phyloP scores from a whole-genome alignment of 2,329 filamentous ascomycete species.

The Zalaria obscura region DNA sequence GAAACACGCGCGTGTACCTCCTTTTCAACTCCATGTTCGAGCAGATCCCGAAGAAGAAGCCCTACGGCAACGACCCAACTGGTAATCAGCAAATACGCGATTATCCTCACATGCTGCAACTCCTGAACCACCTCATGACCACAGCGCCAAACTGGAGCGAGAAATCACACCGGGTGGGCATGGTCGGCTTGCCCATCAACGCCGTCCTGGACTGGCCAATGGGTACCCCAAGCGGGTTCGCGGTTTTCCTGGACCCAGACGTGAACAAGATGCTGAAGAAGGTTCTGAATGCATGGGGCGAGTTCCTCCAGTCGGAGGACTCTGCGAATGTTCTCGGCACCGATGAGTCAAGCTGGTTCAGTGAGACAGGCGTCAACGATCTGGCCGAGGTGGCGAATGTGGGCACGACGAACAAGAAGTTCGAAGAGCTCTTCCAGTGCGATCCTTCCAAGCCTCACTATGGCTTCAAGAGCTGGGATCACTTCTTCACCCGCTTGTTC shows the following conservation, averaged over 20 bases:
- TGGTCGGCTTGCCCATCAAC: slow-evolving; percentile 22
- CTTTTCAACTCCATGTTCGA: slow-evolving; percentile 50
- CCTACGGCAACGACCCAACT: slow-evolving; percentile 47
- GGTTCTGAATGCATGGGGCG: slow-evolving; percentile 35
- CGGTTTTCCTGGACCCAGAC: slow-evolving; percentile 37
- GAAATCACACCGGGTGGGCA: slow-evolving; percentile 11
- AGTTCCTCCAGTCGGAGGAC: slow-evolving; percentile 18
- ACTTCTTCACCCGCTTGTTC: slow-evolving; percentile 52
- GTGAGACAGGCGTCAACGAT: slow-evolving; percentile 22
- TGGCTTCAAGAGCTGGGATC: slow-evolving; percentile 55
- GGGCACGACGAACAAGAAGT: slow-evolving; percentile 12
- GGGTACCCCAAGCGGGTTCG: slow-evolving; percentile 39
- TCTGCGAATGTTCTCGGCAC: slow-evolving; percentile 24
- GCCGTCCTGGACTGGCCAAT: slow-evolving; percentile 46
- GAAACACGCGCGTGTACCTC: slow-evolving; percentile 49
- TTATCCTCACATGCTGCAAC: slow-evolving; percentile 50
- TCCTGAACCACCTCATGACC: slow-evolving; percentile 44
- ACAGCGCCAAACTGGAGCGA: slow-evolving; percentile 28
- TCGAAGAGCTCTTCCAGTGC: slow-evolving; percentile 45
- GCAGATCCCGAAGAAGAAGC: slow-evolving; percentile 46
- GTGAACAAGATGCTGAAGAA: slow-evolving; percentile 39
- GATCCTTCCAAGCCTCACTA: slow-evolving; percentile 39
- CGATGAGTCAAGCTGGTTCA: slow-evolving; percentile 25
- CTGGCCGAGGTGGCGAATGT: slow-evolving; percentile 19
- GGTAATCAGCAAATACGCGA: slow-evolving; percentile 49